Base-by-base conservation (phyloP, 2,329 filamentous ascomycete species). In the Fusarium coicis region DNA sequence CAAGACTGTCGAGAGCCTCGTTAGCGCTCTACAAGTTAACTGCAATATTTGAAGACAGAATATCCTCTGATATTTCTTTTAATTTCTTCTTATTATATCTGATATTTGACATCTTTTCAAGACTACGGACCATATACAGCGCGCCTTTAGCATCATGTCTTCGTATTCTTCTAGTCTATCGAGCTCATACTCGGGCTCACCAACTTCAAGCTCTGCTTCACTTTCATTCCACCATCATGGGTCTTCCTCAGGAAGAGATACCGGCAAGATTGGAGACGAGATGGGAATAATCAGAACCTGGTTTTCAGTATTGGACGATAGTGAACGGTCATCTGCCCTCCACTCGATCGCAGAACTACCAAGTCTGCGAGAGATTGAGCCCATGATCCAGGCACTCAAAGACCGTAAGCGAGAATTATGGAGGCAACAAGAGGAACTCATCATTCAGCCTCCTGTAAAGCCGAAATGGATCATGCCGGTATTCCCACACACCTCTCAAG, bases 361-460 rank as follows among this genome's bases (percentile, higher is more conserved):
- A 12, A 75, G 72, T 23, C 72, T 77, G 9, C 72, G 76, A 46
- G 76, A 77, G 44, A 77, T 77, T 50, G 76, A 77, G 44, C 76
- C 76, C 32, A 55, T 77, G 68, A 77, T 77, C 12, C 76, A 77
- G 52, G 70, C 70, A 30, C 73, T 77, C 44, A 77, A 77, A 49
- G 74, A 77, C 12, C 75, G 76, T 46, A 77, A 77, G 64, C 68
- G 74, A 40, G 73, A 73, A 15, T 49, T 77, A 5, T 77, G 76
- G 76, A 74, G 55, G 43, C 72, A 68, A 50, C 75, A 77, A 36
- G 75, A 77, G 54, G 68, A 76, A 19, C 74, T 77, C 56, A 32
- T 77, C 34, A 71, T 77, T 30, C 76, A 75, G 52, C 76, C 76
- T 11, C 63, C 63, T 14, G 63, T 63, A 21, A 76, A 72, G 36